Evolutionary conservation across 345 rosid genomes (phyloP).

Genomic region (Acer negundo): DNA sequence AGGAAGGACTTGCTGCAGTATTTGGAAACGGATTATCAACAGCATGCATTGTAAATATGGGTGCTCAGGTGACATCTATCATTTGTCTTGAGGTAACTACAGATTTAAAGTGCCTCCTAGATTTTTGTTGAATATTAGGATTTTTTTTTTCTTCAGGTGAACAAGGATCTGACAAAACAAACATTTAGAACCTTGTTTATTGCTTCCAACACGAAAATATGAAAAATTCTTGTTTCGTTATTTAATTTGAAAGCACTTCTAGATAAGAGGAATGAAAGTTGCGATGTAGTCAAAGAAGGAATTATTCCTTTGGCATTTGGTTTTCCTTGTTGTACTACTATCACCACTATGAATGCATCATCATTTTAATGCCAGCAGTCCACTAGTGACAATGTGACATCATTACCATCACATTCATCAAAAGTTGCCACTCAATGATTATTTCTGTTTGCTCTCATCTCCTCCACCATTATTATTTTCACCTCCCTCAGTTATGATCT

Average conservation of each 20-base stretch:
- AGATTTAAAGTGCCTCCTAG: not conserved
- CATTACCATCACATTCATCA: not conserved
- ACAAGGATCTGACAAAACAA: not conserved
- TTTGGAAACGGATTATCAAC: slow-evolving; percentile 95
- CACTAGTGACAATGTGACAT: slow-evolving; percentile 3
- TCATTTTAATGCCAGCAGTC: not conserved
- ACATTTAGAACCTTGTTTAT: not conserved
- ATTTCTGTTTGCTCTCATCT: not conserved
- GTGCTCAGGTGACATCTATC: slow-evolving; percentile 85
- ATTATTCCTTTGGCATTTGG: not conserved
- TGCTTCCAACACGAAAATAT: not conserved
- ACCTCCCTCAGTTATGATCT: not conserved
- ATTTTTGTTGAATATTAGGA: not conserved
- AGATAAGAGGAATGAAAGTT: too few species aligned
- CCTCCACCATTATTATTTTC: not conserved
- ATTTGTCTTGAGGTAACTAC: slow-evolving; percentile 82
- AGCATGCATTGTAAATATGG: slow-evolving; percentile 86
- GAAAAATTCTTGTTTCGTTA: not conserved
- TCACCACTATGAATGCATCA: not conserved
- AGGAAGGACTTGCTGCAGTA: slow-evolving; percentile 93
- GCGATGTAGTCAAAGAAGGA: not conserved
- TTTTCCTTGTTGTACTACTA: not conserved
- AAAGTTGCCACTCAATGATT: not conserved
- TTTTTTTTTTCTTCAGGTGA: not conserved
- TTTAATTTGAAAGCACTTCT: too few species aligned